These are phyloP conservation scores for Spinellus fusiger DNA, from an alignment of 192 early-diverging fungal genomes.

Conservation along the genomic window DNA sequence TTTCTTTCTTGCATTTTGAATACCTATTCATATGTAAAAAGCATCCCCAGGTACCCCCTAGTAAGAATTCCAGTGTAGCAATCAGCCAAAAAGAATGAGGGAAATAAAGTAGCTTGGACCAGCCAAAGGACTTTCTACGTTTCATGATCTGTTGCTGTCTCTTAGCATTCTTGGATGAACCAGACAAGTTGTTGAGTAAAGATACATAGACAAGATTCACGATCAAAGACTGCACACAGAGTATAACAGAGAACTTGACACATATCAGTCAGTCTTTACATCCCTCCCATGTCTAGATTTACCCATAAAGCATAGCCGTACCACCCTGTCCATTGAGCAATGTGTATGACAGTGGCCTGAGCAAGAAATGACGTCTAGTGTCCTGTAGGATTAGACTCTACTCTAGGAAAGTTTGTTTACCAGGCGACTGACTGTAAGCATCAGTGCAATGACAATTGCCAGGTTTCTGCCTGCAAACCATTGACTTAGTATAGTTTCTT, in stretches of 20 bases:
- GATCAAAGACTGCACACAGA: conserved; percentile 61
- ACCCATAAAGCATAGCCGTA: conserved; percentile 41
- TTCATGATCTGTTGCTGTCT: conserved; percentile 29
- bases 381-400: not conserved
- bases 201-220: conserved; percentile 65
- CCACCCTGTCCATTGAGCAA: conserved; percentile 41
- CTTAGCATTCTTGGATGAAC: conserved; percentile 1
- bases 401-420: conserved; percentile 19
- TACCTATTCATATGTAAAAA: conserved; percentile 61
- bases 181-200: conserved; percentile 42
- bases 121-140: conserved; percentile 51
- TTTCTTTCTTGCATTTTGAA: not conserved
- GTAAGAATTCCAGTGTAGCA: conserved; percentile 46
- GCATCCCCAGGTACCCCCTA: conserved; percentile 60
- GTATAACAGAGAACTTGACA: conserved; percentile 49
- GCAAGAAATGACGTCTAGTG: conserved; percentile 60
- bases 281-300: not conserved
- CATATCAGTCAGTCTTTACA: conserved; percentile 7
- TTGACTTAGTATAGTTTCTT: conserved; percentile 74
- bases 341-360: conserved; percentile 59
- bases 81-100: conserved; percentile 60
- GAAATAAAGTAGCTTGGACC: conserved; percentile 47
- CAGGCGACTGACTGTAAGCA: conserved; percentile 64
- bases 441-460: conserved; percentile 61
- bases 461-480: conserved; percentile 67